These are phyloP conservation scores for Penicillium taxi DNA, from an alignment of 495 filamentous ascomycete genomes.

Conservation along the genomic window DNA sequence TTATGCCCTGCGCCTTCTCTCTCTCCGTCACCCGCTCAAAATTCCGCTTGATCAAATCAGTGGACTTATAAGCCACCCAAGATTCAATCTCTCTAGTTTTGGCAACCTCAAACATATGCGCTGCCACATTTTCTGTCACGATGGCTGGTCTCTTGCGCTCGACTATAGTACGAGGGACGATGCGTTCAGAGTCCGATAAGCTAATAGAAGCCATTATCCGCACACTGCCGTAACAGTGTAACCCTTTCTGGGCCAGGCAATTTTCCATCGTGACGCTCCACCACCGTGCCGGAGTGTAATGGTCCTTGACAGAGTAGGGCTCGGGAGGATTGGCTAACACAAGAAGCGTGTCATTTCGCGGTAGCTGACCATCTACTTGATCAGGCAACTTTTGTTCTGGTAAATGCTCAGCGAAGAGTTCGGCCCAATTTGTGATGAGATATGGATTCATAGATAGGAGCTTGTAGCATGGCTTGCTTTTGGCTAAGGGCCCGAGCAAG, in stretches of 20 bases:
- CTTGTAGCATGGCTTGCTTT: slow-evolving; percentile 46
- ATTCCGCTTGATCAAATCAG: slow-evolving; percentile 26
- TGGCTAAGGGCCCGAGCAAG: slow-evolving; percentile 55
- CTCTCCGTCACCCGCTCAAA: slow-evolving; percentile 28
- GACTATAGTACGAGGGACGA: slow-evolving; percentile 46
- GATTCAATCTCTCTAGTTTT: slow-evolving; percentile 11
- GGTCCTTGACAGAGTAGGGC: slow-evolving; percentile 24
- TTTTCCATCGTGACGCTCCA: slow-evolving; percentile 22
- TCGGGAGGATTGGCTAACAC: slow-evolving; percentile 51
- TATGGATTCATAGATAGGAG: slow-evolving; percentile 41
- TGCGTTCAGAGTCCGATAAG: slow-evolving; percentile 36
- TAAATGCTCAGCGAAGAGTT: slow-evolving; percentile 34
- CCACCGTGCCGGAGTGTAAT: slow-evolving; percentile 33
- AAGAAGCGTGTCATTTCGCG: slow-evolving; percentile 58
- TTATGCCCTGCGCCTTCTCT: slow-evolving; percentile 25
- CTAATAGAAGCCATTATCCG: slow-evolving; percentile 60
- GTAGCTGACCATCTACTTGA: slow-evolving; percentile 17
- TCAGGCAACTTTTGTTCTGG: slow-evolving; percentile 24
- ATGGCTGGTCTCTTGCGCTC: slow-evolving; percentile 47
- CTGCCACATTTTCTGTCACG: slow-evolving; percentile 46
- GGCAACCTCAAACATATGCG: slow-evolving; percentile 43
- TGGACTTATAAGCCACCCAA: slow-evolving; percentile 20
- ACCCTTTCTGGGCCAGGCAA: slow-evolving; percentile 21
- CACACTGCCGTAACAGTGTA: slow-evolving; percentile 47
- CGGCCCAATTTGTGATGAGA: slow-evolving; percentile 41